Percentiles rank a stretch among this genome's conserved stretches.
Conservation (phyloP, 345 rosid species). For the Cardiospermum halicacabum region DNA sequence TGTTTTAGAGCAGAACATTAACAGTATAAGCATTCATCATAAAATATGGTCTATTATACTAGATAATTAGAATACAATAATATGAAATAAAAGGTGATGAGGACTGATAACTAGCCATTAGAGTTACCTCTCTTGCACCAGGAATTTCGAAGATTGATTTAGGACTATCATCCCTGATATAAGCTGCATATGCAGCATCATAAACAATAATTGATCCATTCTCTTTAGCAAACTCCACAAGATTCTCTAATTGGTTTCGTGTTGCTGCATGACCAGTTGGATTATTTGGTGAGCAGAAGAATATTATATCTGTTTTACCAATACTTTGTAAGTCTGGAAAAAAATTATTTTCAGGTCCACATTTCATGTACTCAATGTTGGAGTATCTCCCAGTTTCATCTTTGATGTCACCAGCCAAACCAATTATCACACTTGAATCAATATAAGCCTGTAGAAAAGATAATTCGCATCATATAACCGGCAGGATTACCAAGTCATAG, state of each 20-base stretch:
- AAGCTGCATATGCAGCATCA: constrained; percentile 77
- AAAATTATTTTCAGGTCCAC: constrained; percentile 52
- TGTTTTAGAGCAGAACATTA: neutral
- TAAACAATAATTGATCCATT: constrained; percentile 73
- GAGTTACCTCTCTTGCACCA: constrained; percentile 64
- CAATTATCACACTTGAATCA: constrained; percentile 73
- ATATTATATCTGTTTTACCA: constrained; percentile 72
- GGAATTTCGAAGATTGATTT: constrained; percentile 82
- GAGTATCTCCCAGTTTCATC: constrained; percentile 51
- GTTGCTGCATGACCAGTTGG: constrained; percentile 84
- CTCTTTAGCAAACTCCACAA: constrained; percentile 62
- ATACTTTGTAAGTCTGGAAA: constrained; percentile 57
- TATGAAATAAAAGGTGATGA: neutral
- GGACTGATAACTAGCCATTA: neutral
- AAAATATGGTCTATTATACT: neutral
- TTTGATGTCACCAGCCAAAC: constrained; percentile 58
- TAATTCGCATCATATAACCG: neutral
- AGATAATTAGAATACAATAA: neutral
- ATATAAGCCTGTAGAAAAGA: constrained; percentile 53
- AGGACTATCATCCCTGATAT: constrained; percentile 64
- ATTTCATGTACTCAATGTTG: constrained; percentile 65
- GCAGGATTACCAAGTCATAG: neutral
- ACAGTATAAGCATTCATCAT: neutral
- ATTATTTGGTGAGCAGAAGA: constrained; percentile 93
- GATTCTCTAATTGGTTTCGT: constrained; percentile 45